Percentiles rank a stretch among this genome's conserved stretches.
Evolutionary conservation across 208 protist species (phyloP).

Genomic region (Leishmania turanica): DNA sequence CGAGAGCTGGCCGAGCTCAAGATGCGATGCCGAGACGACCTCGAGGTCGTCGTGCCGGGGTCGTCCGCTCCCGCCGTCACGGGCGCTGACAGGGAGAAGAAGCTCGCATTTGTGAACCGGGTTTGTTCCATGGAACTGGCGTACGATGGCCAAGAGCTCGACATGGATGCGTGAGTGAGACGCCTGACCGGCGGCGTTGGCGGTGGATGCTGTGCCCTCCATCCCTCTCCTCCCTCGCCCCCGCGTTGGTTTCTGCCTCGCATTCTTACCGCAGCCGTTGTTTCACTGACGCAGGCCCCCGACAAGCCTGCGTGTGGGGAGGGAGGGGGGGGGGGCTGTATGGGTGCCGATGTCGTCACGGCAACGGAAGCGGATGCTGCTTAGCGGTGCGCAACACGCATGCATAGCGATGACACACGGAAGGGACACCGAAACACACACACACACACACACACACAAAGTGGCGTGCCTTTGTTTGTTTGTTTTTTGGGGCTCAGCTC

Average conservation of each 20-base stretch:
- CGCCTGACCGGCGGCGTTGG: not conserved
- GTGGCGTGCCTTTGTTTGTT: too few species aligned
- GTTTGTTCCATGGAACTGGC: constrained; percentile 69
- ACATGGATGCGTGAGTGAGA: constrained; percentile 38
- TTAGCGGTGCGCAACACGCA: not conserved
- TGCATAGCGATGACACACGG: not conserved
- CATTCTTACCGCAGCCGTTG: not conserved
- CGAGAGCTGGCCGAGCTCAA: constrained; percentile 44
- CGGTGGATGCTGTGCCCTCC: not conserved
- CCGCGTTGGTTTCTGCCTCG: not conserved
- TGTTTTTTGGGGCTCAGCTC: not conserved
- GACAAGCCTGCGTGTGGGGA: not conserved
- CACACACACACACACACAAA: too few species aligned
- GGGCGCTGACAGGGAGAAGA: constrained; percentile 1
- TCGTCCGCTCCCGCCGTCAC: not conserved
- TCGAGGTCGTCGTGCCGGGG: not conserved
- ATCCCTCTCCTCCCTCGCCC: not conserved
- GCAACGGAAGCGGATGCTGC: not conserved
- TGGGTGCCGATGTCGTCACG: not conserved
- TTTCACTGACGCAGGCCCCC: not conserved
- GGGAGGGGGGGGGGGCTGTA: not conserved
- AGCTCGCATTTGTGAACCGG: constrained; percentile 12
- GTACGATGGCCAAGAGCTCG: constrained; percentile 65
- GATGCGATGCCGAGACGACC: constrained; percentile 16
- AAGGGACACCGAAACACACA: too few species aligned